phyloP scores from a whole-genome alignment of 352 stramenopile genomes.

The Pythium apleroticum region DNA sequence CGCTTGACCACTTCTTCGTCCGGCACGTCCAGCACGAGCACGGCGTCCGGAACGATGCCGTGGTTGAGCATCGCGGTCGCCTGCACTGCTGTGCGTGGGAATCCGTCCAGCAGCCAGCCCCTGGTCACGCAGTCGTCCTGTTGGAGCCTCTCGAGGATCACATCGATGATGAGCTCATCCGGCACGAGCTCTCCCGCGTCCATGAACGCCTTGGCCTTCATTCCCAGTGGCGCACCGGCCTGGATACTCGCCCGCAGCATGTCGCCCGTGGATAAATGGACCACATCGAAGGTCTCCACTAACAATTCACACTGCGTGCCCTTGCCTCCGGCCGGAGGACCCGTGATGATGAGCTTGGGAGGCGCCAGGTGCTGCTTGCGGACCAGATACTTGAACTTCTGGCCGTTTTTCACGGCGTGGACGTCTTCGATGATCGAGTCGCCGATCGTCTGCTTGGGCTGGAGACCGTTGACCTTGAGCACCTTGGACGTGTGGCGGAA shows the following conservation, averaged over 20 bases:
- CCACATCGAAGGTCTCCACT: conserved; percentile 83
- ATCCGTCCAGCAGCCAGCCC: conserved; percentile 96
- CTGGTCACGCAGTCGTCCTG: conserved; percentile 81
- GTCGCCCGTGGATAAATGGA: conserved; percentile 93
- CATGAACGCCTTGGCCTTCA: conserved; percentile 88
- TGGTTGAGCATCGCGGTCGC: conserved; percentile 78
- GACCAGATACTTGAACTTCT: conserved; percentile 29
- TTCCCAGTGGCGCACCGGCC: conserved; percentile 46
- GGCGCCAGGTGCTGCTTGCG: conserved; percentile 23
- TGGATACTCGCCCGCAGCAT: conserved; percentile 90
- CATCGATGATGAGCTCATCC: conserved; percentile 92
- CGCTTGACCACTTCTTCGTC: conserved; percentile 94
- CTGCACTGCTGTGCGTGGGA: conserved; percentile 90
- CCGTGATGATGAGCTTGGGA: conserved; percentile 65
- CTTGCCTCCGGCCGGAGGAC: conserved; percentile 87
- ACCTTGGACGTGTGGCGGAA: conserved; percentile 31
- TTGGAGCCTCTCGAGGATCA: conserved; percentile 72
- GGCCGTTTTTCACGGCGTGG: conserved; percentile 22
- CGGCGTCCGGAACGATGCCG: conserved; percentile 82
- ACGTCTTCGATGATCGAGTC: conserved; percentile 22
- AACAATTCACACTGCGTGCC: conserved; percentile 91
- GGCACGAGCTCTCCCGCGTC: conserved; percentile 87
- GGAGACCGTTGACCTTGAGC: conserved; percentile 26
- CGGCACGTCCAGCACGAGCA: conserved; percentile 93
- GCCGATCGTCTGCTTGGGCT: conserved; percentile 27